These are phyloP conservation scores for Morella rubra DNA, from an alignment of 306 rosid species.

Conservation along the genomic window DNA sequence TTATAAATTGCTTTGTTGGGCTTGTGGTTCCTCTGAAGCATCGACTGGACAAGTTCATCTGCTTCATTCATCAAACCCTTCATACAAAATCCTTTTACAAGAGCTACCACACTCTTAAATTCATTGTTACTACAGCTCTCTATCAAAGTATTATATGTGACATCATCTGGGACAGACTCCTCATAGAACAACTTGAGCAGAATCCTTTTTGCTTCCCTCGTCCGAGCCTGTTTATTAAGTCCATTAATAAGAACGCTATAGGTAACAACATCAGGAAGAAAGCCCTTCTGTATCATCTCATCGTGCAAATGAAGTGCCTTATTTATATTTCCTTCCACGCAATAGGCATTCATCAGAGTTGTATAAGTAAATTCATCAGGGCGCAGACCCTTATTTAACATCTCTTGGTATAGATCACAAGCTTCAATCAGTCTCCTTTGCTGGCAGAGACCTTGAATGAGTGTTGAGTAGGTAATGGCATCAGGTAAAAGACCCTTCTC, in stretches of 20 bases:
- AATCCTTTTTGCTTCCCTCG: constrained; percentile 85
- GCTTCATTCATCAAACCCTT: constrained; percentile 92
- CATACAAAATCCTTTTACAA: constrained; percentile 86
- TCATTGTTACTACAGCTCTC: constrained; percentile 61
- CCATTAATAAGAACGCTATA: constrained; percentile 93
- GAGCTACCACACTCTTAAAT: constrained; percentile 70
- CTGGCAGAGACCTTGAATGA: constrained; percentile 77
- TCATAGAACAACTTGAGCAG: constrained; percentile 78
- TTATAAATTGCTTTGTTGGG: constrained; percentile 68
- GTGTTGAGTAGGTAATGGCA: constrained; percentile 64
- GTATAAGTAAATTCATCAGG: constrained; percentile 83
- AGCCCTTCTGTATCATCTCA: constrained; percentile 77
- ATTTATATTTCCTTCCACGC: constrained; percentile 66
- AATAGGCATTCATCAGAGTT: constrained; percentile 76
- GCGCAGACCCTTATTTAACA: constrained; percentile 45
- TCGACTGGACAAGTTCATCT: constrained; percentile 61
- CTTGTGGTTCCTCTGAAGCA: constrained; percentile 53
- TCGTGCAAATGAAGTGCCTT: constrained; percentile 71
- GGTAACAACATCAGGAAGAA: constrained; percentile 77
- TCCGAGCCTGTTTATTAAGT: constrained; percentile 75
- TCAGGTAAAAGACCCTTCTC: constrained; percentile 68
- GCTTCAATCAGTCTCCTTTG: constrained; percentile 64
- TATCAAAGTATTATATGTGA: constrained; percentile 71
- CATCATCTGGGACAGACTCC: constrained; percentile 62
- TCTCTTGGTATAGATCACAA: constrained; percentile 67